phyloP scores from a whole-genome alignment of 176 grass and related monocot species.

The Triticum monococcum region DNA sequence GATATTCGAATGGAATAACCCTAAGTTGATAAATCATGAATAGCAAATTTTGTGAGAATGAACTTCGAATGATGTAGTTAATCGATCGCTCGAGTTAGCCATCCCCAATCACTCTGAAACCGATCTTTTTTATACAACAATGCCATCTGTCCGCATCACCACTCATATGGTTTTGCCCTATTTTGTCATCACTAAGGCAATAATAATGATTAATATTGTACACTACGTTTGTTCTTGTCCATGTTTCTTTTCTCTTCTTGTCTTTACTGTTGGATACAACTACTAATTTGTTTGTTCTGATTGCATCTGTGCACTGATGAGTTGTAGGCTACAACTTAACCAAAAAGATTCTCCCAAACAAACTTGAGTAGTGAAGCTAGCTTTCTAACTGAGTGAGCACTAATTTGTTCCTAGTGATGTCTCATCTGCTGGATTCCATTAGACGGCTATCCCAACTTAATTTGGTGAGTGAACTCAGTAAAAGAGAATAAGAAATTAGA shows the following conservation, averaged over 20 bases:
- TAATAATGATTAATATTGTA: neutral
- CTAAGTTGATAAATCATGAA: conserved; percentile 12
- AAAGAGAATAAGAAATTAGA: neutral
- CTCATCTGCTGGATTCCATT: conserved; percentile 27
- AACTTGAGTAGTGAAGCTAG: conserved; percentile 27
- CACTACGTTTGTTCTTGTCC: conserved; percentile 10
- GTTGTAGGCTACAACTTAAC: conserved; percentile 22
- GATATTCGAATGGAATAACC: no score
- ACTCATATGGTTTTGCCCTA: conserved; percentile 4
- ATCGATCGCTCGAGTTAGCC: neutral
- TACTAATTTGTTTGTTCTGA: conserved; percentile 20
- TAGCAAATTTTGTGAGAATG: conserved; percentile 35
- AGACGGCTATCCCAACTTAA: neutral
- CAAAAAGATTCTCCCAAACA: conserved; percentile 35
- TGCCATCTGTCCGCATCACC: neutral
- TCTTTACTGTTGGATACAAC: conserved; percentile 21
- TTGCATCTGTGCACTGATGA: conserved; percentile 15
- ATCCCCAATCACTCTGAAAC: neutral
- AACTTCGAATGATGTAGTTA: neutral
- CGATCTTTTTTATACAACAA: neutral
- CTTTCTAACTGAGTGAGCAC: conserved; percentile 16
- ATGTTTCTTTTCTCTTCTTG: conserved; percentile 28
- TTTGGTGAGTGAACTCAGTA: neutral
- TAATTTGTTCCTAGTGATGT: conserved; percentile 33
- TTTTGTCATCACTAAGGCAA: neutral